Base-by-base conservation (phyloP, 768 basidiomycete genomes). In the Mycena floridula region DNA sequence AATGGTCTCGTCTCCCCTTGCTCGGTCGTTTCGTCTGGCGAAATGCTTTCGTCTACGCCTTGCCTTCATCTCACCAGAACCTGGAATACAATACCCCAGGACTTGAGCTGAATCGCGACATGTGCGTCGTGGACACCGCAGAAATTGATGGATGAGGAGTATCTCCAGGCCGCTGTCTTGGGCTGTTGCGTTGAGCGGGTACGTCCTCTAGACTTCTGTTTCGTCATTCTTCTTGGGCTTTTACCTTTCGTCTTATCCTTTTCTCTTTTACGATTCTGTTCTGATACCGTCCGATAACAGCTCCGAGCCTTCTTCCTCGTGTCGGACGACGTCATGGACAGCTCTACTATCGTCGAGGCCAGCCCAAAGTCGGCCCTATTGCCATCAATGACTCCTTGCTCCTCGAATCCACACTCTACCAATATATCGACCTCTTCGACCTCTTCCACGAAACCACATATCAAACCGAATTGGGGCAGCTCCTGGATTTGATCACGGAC, bases 221-320 rank as follows among this genome's bases (percentile, higher is more conserved):
- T 20, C 22, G 40, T 20, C 21, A 15, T 43, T 27, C 15, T 11
- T 38, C 13, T 43, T 28, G 13, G 35, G 12, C 25, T 44, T 32
- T 36, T 23, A 15, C 23, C 23, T n/a, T n/a, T n/a, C n/a, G n/a
- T n/a, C n/a, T n/a, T n/a, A n/a, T n/a, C n/a, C n/a, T n/a, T n/a
- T n/a, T n/a, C n/a, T n/a, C n/a, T n/a, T n/a, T n/a, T n/a, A n/a
- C n/a, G n/a, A n/a, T n/a, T n/a, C n/a, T n/a, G n/a, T n/a, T n/a
- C n/a, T n/a, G n/a, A n/a, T n/a, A n/a, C n/a, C n/a, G n/a, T n/a
- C n/a, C n/a, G 43, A 12, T 18, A 22, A 5, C 57, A 94, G 90
- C 79, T 99, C 7, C 95, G 97, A 83, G 92, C 92, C 0, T 96
- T 85, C 68, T 97, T 98, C 83, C 81, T 98, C 46, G 91, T 95